phyloP scores from a whole-genome alignment of 805 yeast genomes.

The Suhomyces kilbournensis region DNA sequence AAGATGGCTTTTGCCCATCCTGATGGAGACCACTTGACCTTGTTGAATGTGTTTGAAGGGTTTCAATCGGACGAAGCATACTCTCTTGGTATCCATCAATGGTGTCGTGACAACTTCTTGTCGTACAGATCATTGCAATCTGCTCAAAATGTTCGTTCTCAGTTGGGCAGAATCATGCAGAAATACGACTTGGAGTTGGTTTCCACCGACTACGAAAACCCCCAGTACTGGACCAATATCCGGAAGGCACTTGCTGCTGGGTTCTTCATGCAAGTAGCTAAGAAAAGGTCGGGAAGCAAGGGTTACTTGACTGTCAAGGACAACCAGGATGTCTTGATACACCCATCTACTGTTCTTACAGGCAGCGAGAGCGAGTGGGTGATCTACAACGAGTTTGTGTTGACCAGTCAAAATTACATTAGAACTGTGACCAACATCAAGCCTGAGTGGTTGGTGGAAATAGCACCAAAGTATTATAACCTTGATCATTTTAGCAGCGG shows the following conservation, averaged over 20 bases:
- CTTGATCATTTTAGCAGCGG: slow-evolving; percentile 62
- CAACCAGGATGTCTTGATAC: slow-evolving; percentile 91
- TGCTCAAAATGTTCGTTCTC: slow-evolving; percentile 85
- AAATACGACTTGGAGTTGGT: slow-evolving; percentile 69
- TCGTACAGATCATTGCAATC: slow-evolving; percentile 79
- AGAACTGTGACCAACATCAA: slow-evolving; percentile 88
- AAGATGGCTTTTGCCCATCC: slow-evolving; percentile 86
- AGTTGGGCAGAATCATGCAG: slow-evolving; percentile 80
- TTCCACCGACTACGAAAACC: slow-evolving; percentile 59
- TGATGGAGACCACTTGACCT: slow-evolving; percentile 91
- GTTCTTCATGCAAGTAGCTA: slow-evolving; percentile 97
- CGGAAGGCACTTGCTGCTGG: slow-evolving; percentile 89
- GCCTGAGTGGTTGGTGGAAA: slow-evolving; percentile 89
- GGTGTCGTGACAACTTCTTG: slow-evolving; percentile 91
- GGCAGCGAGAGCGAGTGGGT: slow-evolving; percentile 85
- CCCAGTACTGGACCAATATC: slow-evolving; percentile 68
- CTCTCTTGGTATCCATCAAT: slow-evolving; percentile 61
- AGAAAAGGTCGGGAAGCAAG: slow-evolving; percentile 70
- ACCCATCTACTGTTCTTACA: slow-evolving; percentile 89
- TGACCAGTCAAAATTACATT: slow-evolving; percentile 89
- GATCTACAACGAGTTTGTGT: slow-evolving; percentile 89
- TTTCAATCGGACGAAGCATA: slow-evolving; percentile 73
- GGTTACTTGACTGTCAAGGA: slow-evolving; percentile 93
- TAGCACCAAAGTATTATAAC: slow-evolving; percentile 71
- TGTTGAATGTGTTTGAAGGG: slow-evolving; percentile 83